phyloP scores from a whole-genome alignment of 2,329 filamentous ascomycete species.

The Trichoderma gracile region DNA sequence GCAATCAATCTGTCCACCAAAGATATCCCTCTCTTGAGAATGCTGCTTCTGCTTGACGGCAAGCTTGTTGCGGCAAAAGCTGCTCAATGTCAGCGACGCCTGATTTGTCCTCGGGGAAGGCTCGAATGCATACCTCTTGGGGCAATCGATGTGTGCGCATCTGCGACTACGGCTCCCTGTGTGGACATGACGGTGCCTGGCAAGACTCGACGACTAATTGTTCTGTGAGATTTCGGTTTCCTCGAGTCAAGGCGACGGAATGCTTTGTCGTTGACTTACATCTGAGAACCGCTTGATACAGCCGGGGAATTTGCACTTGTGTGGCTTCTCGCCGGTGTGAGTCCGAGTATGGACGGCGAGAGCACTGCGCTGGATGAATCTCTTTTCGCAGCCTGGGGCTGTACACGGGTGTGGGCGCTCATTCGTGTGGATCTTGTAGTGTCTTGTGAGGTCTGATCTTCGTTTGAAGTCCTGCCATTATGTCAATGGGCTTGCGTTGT shows the following conservation, averaged over 20 bases:
- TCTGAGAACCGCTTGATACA: conserved; percentile 71
- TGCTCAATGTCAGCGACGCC: conserved; percentile 35
- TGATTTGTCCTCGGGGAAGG: not conserved
- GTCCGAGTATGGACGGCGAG: conserved; percentile 70
- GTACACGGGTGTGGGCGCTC: conserved; percentile 66
- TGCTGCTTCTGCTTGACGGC: conserved; percentile 68
- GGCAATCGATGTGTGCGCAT: conserved; percentile 61
- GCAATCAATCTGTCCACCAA: conserved; percentile 54
- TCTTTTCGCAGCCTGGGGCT: conserved; percentile 63
- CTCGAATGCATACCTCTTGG: conserved; percentile 55
- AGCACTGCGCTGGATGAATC: conserved; percentile 70
- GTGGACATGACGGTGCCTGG: conserved; percentile 65
- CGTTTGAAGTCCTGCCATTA: conserved; percentile 65
- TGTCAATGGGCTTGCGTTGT: not conserved
- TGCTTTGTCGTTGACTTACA: conserved; percentile 47
- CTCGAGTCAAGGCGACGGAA: no score
- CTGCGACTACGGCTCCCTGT: conserved; percentile 67
- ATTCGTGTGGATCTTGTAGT: conserved; percentile 72
- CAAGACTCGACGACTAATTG: conserved; percentile 62
- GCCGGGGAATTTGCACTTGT: conserved; percentile 64
- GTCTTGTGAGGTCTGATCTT: conserved; percentile 69
- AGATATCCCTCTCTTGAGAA: conserved; percentile 60
- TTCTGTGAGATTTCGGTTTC: not conserved
- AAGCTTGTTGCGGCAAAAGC: conserved; percentile 72
- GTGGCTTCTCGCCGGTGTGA: conserved; percentile 71